These are phyloP conservation scores for Spiromyces aspiralis DNA, from an alignment of 371 early-diverging fungal species.

Conservation along the genomic window DNA sequence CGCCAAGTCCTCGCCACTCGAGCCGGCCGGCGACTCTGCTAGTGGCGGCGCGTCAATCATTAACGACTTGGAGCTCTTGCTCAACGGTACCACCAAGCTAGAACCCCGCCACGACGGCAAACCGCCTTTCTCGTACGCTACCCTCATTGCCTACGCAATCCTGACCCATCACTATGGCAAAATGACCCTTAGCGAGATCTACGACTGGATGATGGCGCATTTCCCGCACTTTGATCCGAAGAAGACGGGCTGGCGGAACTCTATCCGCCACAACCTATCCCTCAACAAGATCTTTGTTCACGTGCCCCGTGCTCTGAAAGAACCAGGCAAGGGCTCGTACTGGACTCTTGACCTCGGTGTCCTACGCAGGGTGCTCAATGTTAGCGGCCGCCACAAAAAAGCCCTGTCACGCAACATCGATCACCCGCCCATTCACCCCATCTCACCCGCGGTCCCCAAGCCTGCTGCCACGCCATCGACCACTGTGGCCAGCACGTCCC, in stretches of 20 bases:
- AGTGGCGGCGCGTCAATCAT: not conserved
- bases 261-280: constrained; percentile 96
- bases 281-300: constrained; percentile 88
- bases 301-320: constrained; percentile 71
- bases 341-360: constrained; percentile 64
- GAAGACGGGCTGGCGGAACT: constrained; percentile 82
- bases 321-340: constrained; percentile 95
- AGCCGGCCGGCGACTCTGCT: not conserved
- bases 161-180: constrained; percentile 48
- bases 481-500: too few species aligned
- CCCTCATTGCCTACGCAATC: constrained; percentile 84
- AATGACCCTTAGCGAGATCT: constrained; percentile 83
- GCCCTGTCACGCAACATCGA: not conserved
- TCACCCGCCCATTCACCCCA: not conserved
- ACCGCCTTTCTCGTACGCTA: constrained; percentile 86
- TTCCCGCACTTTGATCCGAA: constrained; percentile 65
- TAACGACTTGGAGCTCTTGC: constrained; percentile 14
- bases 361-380: constrained; percentile 4
- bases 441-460: not conserved
- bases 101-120: constrained; percentile 27
- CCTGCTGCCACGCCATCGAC: too few species aligned
- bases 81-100: constrained; percentile 20
- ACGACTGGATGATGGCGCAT: constrained; percentile 66
- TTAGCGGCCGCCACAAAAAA: not conserved
- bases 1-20: not conserved